Conservation (phyloP, 306 rosid species). For the Acacia melanoxylon region DNA sequence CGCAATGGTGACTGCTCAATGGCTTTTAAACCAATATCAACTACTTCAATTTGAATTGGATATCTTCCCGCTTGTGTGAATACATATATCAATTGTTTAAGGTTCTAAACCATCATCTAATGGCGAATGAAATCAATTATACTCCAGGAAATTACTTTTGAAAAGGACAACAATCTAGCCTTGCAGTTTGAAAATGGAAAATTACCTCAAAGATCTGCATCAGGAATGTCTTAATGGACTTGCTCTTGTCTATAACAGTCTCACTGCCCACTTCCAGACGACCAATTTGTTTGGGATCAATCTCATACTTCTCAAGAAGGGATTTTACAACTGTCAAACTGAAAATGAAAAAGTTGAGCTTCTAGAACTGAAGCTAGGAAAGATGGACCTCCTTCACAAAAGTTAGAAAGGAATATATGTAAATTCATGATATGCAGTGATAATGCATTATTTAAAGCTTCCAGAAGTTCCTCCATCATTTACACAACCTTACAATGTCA, state of each 20-base stretch:
- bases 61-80: neutral
- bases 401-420: neutral
- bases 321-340: slow-evolving; percentile 87
- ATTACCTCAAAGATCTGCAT: slow-evolving; percentile 97
- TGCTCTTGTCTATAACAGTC: slow-evolving; percentile 99
- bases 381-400: neutral
- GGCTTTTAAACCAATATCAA: slow-evolving; percentile 18
- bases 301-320: slow-evolving; percentile 83
- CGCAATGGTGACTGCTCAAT: neutral
- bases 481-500: neutral
- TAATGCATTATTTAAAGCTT: slow-evolving; percentile 3
- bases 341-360: slow-evolving; percentile 44
- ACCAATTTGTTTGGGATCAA: slow-evolving; percentile 95
- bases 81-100: neutral
- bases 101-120: slow-evolving; percentile 14
- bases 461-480: neutral
- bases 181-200: slow-evolving; percentile 11
- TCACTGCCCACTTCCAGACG: slow-evolving; percentile 99
- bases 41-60: slow-evolving; percentile 13
- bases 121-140: neutral
- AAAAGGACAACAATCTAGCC: slow-evolving; percentile 1
- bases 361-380: slow-evolving; percentile 1
- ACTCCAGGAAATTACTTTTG: neutral
- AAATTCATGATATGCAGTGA: neutral
- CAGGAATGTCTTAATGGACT: slow-evolving; percentile 95